These are phyloP conservation scores for Actinomortierella wolfii DNA, from an alignment of 371 early-diverging fungal genomes.

Conservation along the genomic window DNA sequence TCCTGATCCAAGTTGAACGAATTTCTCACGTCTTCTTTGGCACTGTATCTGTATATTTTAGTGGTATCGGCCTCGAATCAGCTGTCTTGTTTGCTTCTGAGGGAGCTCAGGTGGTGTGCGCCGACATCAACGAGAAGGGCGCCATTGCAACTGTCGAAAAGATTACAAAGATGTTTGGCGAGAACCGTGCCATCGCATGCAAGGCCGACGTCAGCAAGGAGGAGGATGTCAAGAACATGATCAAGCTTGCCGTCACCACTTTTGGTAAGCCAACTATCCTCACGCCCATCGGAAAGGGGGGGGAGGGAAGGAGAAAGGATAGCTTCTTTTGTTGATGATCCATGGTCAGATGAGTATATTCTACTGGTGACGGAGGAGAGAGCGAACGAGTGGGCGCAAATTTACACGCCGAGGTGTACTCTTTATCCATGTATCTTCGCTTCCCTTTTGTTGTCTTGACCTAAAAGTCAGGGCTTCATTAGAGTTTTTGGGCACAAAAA, in stretches of 20 bases:
- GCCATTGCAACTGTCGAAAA: slow-evolving; percentile 54
- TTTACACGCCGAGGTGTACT: no score
- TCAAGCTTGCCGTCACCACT: slow-evolving; percentile 67
- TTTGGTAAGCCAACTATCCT: slow-evolving; percentile 75
- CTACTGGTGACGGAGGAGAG: no score
- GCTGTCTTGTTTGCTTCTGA: slow-evolving; percentile 79
- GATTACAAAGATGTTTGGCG: slow-evolving; percentile 49
- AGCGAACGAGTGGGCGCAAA: no score
- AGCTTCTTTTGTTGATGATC: no score
- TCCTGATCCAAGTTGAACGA: slow-evolving; percentile 3
- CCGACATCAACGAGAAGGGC: slow-evolving; percentile 75
- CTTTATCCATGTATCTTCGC: no score
- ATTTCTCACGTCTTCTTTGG: neutral
- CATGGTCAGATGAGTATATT: no score
- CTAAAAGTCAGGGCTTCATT: no score
- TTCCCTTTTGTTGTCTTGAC: no score
- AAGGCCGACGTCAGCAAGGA: slow-evolving; percentile 78
- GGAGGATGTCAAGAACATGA: slow-evolving; percentile 69
- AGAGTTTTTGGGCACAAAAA: no score
- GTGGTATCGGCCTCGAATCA: slow-evolving; percentile 86
- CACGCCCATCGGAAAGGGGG: no score
- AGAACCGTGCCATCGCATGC: slow-evolving; percentile 52
- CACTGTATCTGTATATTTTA: slow-evolving; percentile 22
- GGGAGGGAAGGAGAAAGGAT: no score
- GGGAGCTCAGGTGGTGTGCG: slow-evolving; percentile 82